Evolutionary conservation across 2,329 filamentous ascomycete species (phyloP).

Genomic region (Talaromyces pinophilus): DNA sequence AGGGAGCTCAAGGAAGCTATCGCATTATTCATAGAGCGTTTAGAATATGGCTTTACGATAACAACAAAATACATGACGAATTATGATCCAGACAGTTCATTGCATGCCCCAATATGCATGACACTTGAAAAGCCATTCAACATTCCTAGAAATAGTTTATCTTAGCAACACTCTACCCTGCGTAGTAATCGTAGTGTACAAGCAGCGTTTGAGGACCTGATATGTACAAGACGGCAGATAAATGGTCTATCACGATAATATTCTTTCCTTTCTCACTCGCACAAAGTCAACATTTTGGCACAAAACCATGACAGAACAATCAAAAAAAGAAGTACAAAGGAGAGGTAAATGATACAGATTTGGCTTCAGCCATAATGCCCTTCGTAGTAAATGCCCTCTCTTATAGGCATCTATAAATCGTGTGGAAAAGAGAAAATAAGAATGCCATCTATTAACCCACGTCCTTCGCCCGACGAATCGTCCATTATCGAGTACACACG

Average conservation of each 20-base stretch:
- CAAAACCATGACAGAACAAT: constrained; percentile 16
- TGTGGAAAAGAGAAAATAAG: constrained; percentile 12
- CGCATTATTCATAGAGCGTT: neutral
- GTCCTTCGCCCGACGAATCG: constrained; percentile 29
- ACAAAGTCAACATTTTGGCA: constrained; percentile 31
- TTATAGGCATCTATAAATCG: constrained; percentile 17
- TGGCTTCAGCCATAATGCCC: constrained; percentile 33
- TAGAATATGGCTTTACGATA: constrained; percentile 5
- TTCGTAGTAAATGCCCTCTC: constrained; percentile 28
- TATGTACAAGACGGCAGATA: constrained; percentile 44
- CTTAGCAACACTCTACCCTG: constrained; percentile 34
- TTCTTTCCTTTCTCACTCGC: constrained; percentile 43
- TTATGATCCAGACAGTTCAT: neutral
- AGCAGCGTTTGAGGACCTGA: constrained; percentile 37
- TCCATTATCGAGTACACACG: neutral
- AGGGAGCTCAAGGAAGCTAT: constrained; percentile 27
- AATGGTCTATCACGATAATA: constrained; percentile 40
- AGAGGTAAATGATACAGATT: constrained; percentile 43
- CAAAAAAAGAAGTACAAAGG: constrained; percentile 40
- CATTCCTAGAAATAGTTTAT: neutral
- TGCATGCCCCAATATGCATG: neutral
- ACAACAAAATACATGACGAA: neutral
- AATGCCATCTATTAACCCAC: constrained; percentile 32
- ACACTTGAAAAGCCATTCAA: neutral
- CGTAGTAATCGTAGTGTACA: constrained; percentile 42